These are phyloP conservation scores for Microsporum ferrugineum DNA, from an alignment of 2,329 filamentous ascomycete genomes.

Conservation along the genomic window DNA sequence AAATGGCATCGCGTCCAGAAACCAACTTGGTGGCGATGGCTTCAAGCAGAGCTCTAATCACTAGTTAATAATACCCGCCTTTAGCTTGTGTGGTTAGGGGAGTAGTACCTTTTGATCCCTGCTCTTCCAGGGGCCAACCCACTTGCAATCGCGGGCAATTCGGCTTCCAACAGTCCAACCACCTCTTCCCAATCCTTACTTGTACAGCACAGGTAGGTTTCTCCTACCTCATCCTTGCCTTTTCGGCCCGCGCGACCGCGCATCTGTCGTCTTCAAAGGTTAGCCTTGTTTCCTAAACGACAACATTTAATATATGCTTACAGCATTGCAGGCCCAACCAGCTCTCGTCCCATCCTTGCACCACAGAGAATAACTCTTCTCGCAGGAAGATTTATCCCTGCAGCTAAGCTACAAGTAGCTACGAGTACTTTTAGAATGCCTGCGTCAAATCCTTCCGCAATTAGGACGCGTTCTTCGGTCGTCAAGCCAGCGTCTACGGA, in stretches of 20 bases:
- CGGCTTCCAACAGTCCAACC: constrained; percentile 58
- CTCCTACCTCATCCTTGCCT: constrained; percentile 64
- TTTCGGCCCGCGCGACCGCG: constrained; percentile 65
- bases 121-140: constrained; percentile 56
- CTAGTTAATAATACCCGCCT: constrained; percentile 8
- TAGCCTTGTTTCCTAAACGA: constrained; percentile 14
- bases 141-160: constrained; percentile 58
- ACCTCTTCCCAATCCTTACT: constrained; percentile 58
- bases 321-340: constrained; percentile 68
- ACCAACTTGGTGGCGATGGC: constrained; percentile 57
- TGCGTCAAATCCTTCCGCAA: constrained; percentile 58
- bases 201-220: constrained; percentile 65
- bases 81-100: not conserved
- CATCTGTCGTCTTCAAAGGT: constrained; percentile 53
- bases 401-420: constrained; percentile 69
- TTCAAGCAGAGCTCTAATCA: constrained; percentile 55
- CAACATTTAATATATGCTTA: constrained; percentile 21
- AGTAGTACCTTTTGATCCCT: constrained; percentile 51
- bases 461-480: constrained; percentile 60
- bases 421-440: constrained; percentile 59
- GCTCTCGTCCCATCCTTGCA: constrained; percentile 62
- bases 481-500: constrained; percentile 44
- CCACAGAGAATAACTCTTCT: constrained; percentile 64
- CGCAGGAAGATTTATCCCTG: constrained; percentile 65
- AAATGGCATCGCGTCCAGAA: constrained; percentile 51